Evolutionary conservation across 1,284 basidiomycete genomes (phyloP), one percentile per base, ranked within the genome.

Genomic region (Entoloma clypeatum): DNA sequence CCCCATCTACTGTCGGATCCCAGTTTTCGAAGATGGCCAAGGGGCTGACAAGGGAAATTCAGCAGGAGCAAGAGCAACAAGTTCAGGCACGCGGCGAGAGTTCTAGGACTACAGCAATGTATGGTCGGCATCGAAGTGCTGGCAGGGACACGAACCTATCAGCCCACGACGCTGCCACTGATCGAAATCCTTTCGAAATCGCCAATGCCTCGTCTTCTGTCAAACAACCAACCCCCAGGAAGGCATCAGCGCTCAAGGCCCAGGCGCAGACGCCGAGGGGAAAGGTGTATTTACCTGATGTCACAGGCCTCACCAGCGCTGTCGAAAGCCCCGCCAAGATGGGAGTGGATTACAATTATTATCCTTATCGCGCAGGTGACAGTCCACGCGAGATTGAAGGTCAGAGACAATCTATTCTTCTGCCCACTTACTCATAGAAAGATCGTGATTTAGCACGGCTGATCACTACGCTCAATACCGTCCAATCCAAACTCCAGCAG

Each of bases 221-320:
- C 18, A 37, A 49, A n/a, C 43, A 54, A 24, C 49, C 53, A 3
- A 55, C 54, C n/a, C 48, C 50, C 6, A 41, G 49, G 37, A 55
- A 49, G 35, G 42, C 47, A 2, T 49, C 47, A 17, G 47, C 53
- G 19, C 54, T 41, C 44, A 50, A 40, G 16, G 45, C 50, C 14
- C 46, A 45, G n/a, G 37, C 44, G 1, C 42, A 41, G 23, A 50
- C 50, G 3, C 47, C 41, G n/a, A 38, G 41, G 31, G 42, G 58
- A 44, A 48, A 64, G 50, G 60, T 88, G 9, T 71, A 81, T 33
- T 63, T 90, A 2, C 86, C 86, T 0, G 86, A 89, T 49, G 75
- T 90, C 5, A 90, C 86, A 3, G 86, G 86, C 0, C 57, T 90
- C 9, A 90, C 86, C 0, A 81, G 71, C 34, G 86, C 82, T 0